phyloP scores from a whole-genome alignment of 2,329 filamentous ascomycete genomes.

The Aaosphaeria pasadenensis region DNA sequence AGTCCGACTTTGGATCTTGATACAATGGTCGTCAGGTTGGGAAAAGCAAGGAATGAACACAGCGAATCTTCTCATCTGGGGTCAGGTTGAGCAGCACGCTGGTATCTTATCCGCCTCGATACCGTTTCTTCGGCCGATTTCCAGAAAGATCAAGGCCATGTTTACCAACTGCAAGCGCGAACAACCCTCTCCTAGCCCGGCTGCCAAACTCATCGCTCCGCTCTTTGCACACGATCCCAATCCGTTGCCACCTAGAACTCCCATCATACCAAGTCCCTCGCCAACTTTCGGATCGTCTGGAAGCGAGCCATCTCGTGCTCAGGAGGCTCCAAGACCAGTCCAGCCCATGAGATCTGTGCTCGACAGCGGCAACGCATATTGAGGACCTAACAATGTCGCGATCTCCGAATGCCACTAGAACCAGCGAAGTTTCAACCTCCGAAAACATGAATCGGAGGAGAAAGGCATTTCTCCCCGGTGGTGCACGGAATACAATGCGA shows the following conservation, averaged over 20 bases:
- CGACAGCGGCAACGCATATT: neutral
- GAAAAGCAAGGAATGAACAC: constrained; percentile 11
- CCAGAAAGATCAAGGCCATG: constrained; percentile 1
- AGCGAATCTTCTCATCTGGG: constrained; percentile 26
- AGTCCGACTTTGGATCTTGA: constrained; percentile 21
- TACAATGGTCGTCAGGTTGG: constrained; percentile 23
- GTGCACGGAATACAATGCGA: too few relatives aligned
- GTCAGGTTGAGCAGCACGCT: constrained; percentile 28
- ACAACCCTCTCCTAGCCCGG: constrained; percentile 4
- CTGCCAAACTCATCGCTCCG: constrained; percentile 5
- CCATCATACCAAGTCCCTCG: constrained; percentile 10
- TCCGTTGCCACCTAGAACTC: constrained; percentile 2
- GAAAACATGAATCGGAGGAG: too few relatives aligned
- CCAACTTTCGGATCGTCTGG: constrained; percentile 2
- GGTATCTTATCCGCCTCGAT: constrained; percentile 31
- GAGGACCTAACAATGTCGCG: neutral
- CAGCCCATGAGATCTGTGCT: constrained; percentile 1
- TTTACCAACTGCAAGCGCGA: neutral
- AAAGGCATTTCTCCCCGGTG: too few relatives aligned
- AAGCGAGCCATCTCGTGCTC: too few relatives aligned
- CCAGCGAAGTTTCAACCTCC: too few relatives aligned
- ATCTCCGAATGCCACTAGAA: neutral
- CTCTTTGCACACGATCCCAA: constrained; percentile 1
- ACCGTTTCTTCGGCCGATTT: constrained; percentile 25
- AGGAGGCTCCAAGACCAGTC: constrained; percentile 3